A percentile compares a stretch with the other conserved stretches of the same genome.
These are phyloP conservation scores for Pestalotiopsis fici DNA, from an alignment of 2,329 filamentous ascomycete species.

Conservation along the genomic window DNA sequence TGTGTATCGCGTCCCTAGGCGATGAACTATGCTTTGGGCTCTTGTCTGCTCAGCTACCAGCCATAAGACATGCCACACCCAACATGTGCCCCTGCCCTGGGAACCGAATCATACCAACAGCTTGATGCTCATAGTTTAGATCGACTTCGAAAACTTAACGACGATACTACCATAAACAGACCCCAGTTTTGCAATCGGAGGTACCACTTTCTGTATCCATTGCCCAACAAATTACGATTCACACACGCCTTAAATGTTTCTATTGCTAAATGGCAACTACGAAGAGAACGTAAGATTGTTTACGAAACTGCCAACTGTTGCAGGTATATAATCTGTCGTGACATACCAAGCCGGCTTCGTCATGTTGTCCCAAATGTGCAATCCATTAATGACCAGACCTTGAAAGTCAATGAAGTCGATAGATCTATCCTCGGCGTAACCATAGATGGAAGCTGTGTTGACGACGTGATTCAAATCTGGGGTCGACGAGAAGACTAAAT, in stretches of 20 bases:
- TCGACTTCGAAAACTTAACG: no score
- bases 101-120: no score
- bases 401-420: slow-evolving; percentile 22
- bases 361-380: slow-evolving; percentile 23
- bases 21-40: no score
- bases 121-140: no score
- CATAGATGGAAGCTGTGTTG: slow-evolving; percentile 19
- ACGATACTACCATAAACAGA: no score
- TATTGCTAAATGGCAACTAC: background rate
- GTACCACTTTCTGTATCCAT: background rate
- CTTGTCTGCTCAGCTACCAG: no score
- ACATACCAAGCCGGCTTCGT: slow-evolving; percentile 14
- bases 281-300: background rate
- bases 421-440: slow-evolving; percentile 14
- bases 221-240: background rate
- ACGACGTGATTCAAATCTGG: background rate
- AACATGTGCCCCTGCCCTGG: no score
- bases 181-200: no score
- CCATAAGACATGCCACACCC: no score
- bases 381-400: slow-evolving; percentile 21
- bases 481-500: slow-evolving; percentile 16
- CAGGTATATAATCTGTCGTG: background rate
- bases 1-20: no score
- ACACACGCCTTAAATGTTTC: background rate
- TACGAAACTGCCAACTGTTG: background rate